Percentiles rank a stretch among this genome's conserved stretches.
Conservation (phyloP, 768 basidiomycete species). For the Boletus speciosus region DNA sequence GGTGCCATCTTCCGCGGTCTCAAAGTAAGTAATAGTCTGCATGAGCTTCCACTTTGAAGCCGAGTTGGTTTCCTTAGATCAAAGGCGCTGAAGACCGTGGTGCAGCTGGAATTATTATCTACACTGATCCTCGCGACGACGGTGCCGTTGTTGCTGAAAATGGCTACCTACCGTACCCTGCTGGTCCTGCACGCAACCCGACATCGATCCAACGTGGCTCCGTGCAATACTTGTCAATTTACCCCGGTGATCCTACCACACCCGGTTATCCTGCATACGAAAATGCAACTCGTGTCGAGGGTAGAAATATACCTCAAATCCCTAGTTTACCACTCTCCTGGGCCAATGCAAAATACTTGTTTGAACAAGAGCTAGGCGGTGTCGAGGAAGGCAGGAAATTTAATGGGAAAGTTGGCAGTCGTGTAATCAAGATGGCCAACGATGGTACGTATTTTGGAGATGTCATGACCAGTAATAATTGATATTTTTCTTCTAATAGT, state of each 20-base stretch:
- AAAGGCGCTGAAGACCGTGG: constrained; percentile 83
- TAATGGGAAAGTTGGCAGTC: constrained; percentile 47
- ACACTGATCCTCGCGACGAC: constrained; percentile 84
- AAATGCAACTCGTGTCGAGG: constrained; percentile 63
- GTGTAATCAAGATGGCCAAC: constrained; percentile 49
- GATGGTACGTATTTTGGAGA: constrained; percentile 38
- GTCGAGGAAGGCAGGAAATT: constrained; percentile 38
- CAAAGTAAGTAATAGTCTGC: constrained; percentile 47
- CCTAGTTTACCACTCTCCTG: constrained; percentile 88
- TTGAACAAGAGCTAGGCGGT: constrained; percentile 50
- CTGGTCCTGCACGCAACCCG: constrained; percentile 84
- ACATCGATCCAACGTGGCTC: constrained; percentile 82
- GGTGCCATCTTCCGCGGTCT: constrained; percentile 78
- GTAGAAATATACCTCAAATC: constrained; percentile 63
- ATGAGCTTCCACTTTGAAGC: constrained; percentile 3
- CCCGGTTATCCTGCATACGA: constrained; percentile 85
- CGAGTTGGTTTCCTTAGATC: constrained; percentile 43
- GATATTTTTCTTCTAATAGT: constrained; percentile 39
- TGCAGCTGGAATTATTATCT: constrained; percentile 75
- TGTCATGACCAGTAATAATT: not conserved
- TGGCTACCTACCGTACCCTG: constrained; percentile 68
- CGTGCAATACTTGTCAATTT: constrained; percentile 63
- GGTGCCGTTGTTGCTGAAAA: constrained; percentile 73
- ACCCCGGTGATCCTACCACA: constrained; percentile 79
- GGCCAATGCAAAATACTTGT: constrained; percentile 71